Percentiles rank a stretch among this genome's conserved stretches.
These are phyloP conservation scores for Viola pubescens DNA, from an alignment of 441 rosid genomes.

Conservation along the genomic window DNA sequence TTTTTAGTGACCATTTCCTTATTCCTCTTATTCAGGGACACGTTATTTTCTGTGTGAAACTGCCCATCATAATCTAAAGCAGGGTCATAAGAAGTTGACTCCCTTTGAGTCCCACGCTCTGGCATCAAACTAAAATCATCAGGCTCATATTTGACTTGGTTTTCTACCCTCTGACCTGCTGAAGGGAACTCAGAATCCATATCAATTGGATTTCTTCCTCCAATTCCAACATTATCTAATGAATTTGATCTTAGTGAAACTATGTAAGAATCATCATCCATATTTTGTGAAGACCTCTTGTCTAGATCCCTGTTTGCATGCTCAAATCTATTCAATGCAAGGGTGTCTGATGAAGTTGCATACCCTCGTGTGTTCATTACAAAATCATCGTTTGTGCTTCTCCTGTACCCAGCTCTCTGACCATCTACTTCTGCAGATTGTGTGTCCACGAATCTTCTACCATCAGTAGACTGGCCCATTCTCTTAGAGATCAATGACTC, in stretches of 20 bases:
- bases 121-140: slow-evolving; percentile 73
- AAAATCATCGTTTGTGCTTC: slow-evolving; percentile 46
- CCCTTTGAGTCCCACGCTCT: slow-evolving; percentile 54
- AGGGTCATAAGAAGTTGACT: slow-evolving; percentile 61
- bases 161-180: slow-evolving; percentile 33
- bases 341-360: slow-evolving; percentile 36
- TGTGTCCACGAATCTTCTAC: slow-evolving; percentile 30
- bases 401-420: slow-evolving; percentile 36
- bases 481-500: slow-evolving; percentile 40
- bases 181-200: slow-evolving; percentile 59
- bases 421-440: slow-evolving; percentile 38
- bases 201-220: slow-evolving; percentile 44
- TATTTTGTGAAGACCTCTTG: slow-evolving; percentile 37
- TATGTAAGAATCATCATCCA: slow-evolving; percentile 72
- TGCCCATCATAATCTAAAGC: slow-evolving; percentile 70
- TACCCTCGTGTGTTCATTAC: slow-evolving; percentile 33
- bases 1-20: slow-evolving; percentile 41
- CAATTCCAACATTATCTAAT: slow-evolving; percentile 34
- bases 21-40: slow-evolving; percentile 35
- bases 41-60: slow-evolving; percentile 26
- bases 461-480: slow-evolving; percentile 29
- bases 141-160: slow-evolving; percentile 54
- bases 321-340: slow-evolving; percentile 49
- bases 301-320: slow-evolving; percentile 34
- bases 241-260: slow-evolving; percentile 46